Conservation (phyloP, 2,329 filamentous ascomycete genomes). For the Trematosphaeria pertusa region DNA sequence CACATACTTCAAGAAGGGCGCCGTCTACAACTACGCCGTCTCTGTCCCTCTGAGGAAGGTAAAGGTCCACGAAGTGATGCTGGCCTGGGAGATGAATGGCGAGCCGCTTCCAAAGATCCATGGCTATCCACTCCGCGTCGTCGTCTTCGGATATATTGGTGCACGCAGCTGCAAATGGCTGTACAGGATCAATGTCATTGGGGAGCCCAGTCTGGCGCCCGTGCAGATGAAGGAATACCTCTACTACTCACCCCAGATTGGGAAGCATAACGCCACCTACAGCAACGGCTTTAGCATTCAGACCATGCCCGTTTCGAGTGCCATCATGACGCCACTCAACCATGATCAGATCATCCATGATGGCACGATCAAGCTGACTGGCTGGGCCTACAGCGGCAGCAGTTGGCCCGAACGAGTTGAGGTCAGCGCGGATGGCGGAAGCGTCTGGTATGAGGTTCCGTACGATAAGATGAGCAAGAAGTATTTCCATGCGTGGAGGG, state of each 20-base stretch:
- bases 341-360: slow-evolving; percentile 68
- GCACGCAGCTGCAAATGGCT: slow-evolving; percentile 70
- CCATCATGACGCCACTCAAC: slow-evolving; percentile 69
- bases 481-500: slow-evolving; percentile 68
- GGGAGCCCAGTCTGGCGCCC: slow-evolving; percentile 62
- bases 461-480: slow-evolving; percentile 67
- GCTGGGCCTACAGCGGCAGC: slow-evolving; percentile 54
- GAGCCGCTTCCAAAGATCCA: slow-evolving; percentile 69
- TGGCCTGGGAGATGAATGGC: slow-evolving; percentile 77
- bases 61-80: slow-evolving; percentile 69
- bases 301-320: slow-evolving; percentile 73
- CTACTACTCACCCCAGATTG: slow-evolving; percentile 72
- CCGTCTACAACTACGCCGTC: slow-evolving; percentile 71
- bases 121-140: slow-evolving; percentile 67
- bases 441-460: slow-evolving; percentile 69
- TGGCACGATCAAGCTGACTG: slow-evolving; percentile 62
- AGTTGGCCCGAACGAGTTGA: slow-evolving; percentile 67
- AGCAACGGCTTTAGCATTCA: slow-evolving; percentile 71
- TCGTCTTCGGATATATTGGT: slow-evolving; percentile 72
- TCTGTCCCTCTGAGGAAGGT: slow-evolving; percentile 73
- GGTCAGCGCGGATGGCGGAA: slow-evolving; percentile 68
- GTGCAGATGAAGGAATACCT: slow-evolving; percentile 72
- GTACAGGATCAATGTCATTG: slow-evolving; percentile 67
- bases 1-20: slow-evolving; percentile 73
- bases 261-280: slow-evolving; percentile 69